Conservation (phyloP, 1,139 yeast species). For the Kodamaea sp. region DNA sequence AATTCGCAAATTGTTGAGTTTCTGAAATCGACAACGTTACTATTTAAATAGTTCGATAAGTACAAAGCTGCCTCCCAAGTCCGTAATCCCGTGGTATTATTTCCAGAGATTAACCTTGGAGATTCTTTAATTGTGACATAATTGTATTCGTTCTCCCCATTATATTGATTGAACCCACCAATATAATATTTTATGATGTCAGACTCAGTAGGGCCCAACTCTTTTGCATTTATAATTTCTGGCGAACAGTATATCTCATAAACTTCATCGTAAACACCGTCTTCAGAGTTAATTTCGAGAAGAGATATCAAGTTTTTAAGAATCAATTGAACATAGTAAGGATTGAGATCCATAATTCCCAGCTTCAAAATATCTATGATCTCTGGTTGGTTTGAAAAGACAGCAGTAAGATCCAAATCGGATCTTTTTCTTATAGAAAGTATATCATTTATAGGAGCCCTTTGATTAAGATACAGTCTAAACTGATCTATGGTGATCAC, state of each 20-base stretch:
- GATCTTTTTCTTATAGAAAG: conserved; percentile 2
- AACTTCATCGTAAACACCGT: conserved; percentile 40
- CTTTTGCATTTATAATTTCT: conserved; percentile 34
- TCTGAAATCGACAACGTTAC: conserved; percentile 8
- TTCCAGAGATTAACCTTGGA: conserved; percentile 63
- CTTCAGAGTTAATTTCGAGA: conserved; percentile 28
- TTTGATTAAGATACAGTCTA: conserved; percentile 12
- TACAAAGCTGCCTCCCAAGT: conserved; percentile 96
- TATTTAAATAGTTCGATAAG: conserved; percentile 47
- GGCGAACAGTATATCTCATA: conserved; percentile 48
- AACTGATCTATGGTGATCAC: conserved; percentile 3
- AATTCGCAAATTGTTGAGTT: conserved; percentile 53
- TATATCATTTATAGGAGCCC: conserved; percentile 12
- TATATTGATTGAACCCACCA: conserved; percentile 17
- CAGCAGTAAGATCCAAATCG: conserved; percentile 1
- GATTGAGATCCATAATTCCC: conserved; percentile 27
- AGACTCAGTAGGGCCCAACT: conserved; percentile 39
- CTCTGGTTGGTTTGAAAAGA: conserved; percentile 1
- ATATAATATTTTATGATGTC: conserved; percentile 50
- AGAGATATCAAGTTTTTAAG: conserved; percentile 37
- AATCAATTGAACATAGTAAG: conserved; percentile 48
- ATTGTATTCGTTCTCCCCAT: conserved; percentile 7
- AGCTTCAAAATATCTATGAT: conserved; percentile 2
- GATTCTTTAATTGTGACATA: conserved; percentile 51
- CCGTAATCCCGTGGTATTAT: conserved; percentile 81